Percentiles rank a stretch among this genome's conserved stretches.
These are phyloP conservation scores for Xylaria castorea DNA, from an alignment of 495 filamentous ascomycete genomes.

Conservation along the genomic window DNA sequence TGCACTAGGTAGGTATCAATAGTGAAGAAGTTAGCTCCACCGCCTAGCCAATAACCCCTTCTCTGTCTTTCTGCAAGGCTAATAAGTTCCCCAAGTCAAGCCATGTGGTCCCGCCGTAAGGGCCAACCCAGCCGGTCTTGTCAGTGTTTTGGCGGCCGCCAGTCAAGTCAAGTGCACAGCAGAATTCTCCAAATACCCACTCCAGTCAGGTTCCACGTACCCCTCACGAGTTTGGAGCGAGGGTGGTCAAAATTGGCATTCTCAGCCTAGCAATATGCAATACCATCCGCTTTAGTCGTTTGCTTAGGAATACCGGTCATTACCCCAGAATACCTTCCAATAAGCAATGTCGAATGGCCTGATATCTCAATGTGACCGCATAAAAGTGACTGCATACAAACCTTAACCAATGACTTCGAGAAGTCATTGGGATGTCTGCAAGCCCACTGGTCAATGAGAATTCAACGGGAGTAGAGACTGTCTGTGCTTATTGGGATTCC, in stretches of 20 bases:
- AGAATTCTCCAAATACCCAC: conserved; percentile 26
- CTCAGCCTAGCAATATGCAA: background rate
- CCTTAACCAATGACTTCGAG: background rate
- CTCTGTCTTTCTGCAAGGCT: background rate
- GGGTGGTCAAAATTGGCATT: background rate
- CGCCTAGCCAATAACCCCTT: background rate
- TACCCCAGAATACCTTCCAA: background rate
- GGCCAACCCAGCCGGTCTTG: background rate
- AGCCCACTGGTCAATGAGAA: background rate
- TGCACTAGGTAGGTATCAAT: background rate
- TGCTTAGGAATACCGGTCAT: no score
- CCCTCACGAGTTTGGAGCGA: conserved; percentile 9
- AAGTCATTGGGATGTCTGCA: background rate
- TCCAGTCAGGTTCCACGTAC: conserved; percentile 5
- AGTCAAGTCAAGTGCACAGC: conserved; percentile 6
- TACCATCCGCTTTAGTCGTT: background rate
- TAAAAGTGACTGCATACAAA: background rate
- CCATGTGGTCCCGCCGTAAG: background rate
- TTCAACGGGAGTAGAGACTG: no score
- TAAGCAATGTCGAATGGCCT: background rate
- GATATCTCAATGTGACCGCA: background rate
- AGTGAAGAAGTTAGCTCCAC: background rate
- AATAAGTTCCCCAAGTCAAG: background rate
- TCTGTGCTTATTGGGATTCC: background rate
- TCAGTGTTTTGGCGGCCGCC: background rate